phyloP scores from a whole-genome alignment of 371 early-diverging fungal genomes.

The Gilbertella persicaria region DNA sequence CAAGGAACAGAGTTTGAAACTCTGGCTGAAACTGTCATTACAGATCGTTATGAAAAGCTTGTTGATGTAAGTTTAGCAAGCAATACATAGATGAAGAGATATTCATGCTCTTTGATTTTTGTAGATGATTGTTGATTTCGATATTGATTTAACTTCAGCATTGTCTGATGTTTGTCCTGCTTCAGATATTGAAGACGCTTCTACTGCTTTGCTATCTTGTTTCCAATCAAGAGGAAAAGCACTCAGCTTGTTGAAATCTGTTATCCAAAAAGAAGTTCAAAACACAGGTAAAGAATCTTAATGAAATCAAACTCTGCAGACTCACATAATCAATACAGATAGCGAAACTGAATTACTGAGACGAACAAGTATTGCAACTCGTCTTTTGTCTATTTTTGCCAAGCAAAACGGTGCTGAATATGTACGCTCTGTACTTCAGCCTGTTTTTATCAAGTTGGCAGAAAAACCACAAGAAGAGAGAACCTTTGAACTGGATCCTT shows the following conservation, averaged over 20 bases:
- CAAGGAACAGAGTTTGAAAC: conserved; percentile 87
- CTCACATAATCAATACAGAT: conserved; percentile 34
- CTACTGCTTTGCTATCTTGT: conserved; percentile 73
- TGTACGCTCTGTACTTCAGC: conserved; percentile 78
- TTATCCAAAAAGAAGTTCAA: conserved; percentile 83
- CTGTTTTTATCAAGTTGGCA: conserved; percentile 64
- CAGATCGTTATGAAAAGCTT: conserved; percentile 74
- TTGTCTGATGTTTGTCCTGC: conserved; percentile 88
- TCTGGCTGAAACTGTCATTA: conserved; percentile 75
- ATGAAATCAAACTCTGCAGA: neutral
- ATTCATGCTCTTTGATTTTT: conserved; percentile 1
- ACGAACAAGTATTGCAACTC: conserved; percentile 88
- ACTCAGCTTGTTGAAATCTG: conserved; percentile 73
- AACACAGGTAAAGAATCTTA: conserved; percentile 58
- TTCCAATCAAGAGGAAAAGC: conserved; percentile 79
- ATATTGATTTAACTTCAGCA: conserved; percentile 76
- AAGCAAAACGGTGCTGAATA: conserved; percentile 83
- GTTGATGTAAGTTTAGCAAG: conserved; percentile 56
- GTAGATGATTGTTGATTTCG: conserved; percentile 62
- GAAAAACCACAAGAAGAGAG: conserved; percentile 53
- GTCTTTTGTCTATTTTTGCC: conserved; percentile 82
- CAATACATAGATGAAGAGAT: neutral
- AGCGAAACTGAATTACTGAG: conserved; percentile 87
- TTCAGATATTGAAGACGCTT: conserved; percentile 86
- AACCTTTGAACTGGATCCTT: conserved; percentile 83